Base-by-base conservation (phyloP, 2,329 filamentous ascomycete genomes). In the Aspergillus chevalieri region DNA sequence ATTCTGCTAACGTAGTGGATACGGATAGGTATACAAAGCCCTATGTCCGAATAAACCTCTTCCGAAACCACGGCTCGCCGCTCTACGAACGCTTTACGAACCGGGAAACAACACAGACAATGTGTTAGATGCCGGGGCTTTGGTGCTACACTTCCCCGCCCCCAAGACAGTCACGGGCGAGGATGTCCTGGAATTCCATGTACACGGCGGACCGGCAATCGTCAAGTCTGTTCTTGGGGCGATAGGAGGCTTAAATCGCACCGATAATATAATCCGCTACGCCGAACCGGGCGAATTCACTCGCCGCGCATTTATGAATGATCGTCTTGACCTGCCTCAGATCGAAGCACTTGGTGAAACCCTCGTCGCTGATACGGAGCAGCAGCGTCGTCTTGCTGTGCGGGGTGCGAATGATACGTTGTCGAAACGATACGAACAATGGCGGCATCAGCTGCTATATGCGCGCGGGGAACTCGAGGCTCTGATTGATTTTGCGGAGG, bases 231-330 rank as follows among this genome's bases (percentile, higher is more conserved):
- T 96, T 0, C 76, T 98, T 2, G 73, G 80, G 21, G 89, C 90
- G 4, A 87, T 98, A 49, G 79, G 87, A 2, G 62, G 60, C 42
- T 66, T 65, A 22, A 62, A 54, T 45, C 44, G 28, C 28, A 17
- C 56, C 14, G 43, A 57, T 21, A 48, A 53, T 6, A 62, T 34
- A 30, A 34, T 45, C 10, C 87, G 90, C 26, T 95, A 95, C 65
- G 93, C 93, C 2, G 92, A 96, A 64, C 86, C 93, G 0, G 93
- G 93, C 48, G 93, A 98, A 65, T 98, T 98, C 68, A 98, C 93
- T 3, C 84, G 85, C 53, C 84, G 93, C 34, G 91, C 93, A 4
- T 98, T 98, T 63, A 78, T 91, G 65, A 93, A 96, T 65, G 78
- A 85, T 60, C 82, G 89, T 1, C 79, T 98, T 4, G 87, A 94